A percentile compares a stretch with the other conserved stretches of the same genome.
Conservation (phyloP, 345 rosid genomes). For the Syzygium grande region DNA sequence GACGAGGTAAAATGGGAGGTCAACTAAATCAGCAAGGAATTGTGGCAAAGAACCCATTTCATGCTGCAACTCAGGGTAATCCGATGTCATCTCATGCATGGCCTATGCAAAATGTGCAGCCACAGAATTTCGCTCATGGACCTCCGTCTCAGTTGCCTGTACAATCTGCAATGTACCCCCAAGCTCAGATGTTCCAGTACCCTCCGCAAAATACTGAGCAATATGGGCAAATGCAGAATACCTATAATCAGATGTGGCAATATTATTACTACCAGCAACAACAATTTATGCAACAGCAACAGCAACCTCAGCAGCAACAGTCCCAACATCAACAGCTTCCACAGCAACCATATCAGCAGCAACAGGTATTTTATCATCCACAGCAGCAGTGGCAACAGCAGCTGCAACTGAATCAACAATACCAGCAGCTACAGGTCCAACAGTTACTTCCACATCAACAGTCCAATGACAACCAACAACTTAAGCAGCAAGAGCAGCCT, state of each 20-base stretch:
- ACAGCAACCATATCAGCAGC: constrained; percentile 24
- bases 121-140: constrained; percentile 21
- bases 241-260: constrained; percentile 72
- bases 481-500: constrained; percentile 27
- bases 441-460: constrained; percentile 14
- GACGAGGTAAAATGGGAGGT: constrained; percentile 11
- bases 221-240: constrained; percentile 30
- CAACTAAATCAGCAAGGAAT: constrained; percentile 10
- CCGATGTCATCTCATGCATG: background rate
- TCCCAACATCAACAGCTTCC: constrained; percentile 14
- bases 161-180: constrained; percentile 26
- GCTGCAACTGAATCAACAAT: constrained; percentile 23
- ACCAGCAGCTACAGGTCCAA: constrained; percentile 15
- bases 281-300: constrained; percentile 40
- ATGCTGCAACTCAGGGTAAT: background rate
- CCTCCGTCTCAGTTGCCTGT: constrained; percentile 24
- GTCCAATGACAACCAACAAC: constrained; percentile 21
- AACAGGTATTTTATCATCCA: constrained; percentile 34
- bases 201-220: constrained; percentile 38
- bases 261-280: constrained; percentile 63
- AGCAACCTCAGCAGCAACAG: constrained; percentile 19
- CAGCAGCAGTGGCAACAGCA: constrained; percentile 32
- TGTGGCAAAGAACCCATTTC: background rate
- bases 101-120: constrained; percentile 28
- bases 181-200: constrained; percentile 32